Evolutionary conservation across 495 filamentous ascomycete species (phyloP).

Genomic region (Podospora comata): DNA sequence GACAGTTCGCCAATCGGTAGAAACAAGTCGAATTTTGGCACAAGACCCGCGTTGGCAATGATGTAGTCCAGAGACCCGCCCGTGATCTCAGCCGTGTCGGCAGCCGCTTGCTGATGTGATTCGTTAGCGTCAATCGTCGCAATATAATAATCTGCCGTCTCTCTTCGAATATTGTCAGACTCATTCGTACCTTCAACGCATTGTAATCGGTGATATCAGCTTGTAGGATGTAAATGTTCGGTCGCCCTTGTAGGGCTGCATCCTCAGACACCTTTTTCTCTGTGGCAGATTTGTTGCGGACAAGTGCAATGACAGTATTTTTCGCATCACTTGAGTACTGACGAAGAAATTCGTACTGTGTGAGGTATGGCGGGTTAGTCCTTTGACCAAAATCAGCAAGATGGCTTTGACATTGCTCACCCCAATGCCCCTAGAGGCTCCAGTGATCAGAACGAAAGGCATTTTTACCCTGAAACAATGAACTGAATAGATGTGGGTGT

Average conservation of each 20-base stretch:
- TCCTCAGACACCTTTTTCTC: neutral
- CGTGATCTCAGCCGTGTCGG: too few species aligned
- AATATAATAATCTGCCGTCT: too few species aligned
- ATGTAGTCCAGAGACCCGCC: constrained; percentile 10
- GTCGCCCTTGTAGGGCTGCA: too few species aligned
- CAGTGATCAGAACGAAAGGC: constrained; percentile 6
- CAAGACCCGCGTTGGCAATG: neutral
- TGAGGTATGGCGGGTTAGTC: neutral
- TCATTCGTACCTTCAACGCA: too few species aligned
- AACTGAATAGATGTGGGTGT: too few species aligned
- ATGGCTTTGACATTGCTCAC: neutral
- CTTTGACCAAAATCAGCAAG: neutral
- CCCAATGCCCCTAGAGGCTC: constrained; percentile 5
- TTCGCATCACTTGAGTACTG: constrained; percentile 23
- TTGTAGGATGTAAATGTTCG: too few species aligned
- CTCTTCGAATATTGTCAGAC: too few species aligned
- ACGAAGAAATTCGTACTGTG: constrained; percentile 19
- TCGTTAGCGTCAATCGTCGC: too few species aligned
- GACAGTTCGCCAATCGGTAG: neutral
- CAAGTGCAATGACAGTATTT: constrained; percentile 30
- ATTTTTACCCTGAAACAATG: neutral
- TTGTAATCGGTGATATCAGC: too few species aligned
- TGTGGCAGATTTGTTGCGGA: constrained; percentile 16
- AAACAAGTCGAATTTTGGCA: neutral
- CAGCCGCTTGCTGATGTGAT: too few species aligned